Percentiles rank a stretch among this genome's conserved stretches.
phyloP scores from a whole-genome alignment of 371 early-diverging fungal species.

The Blakeslea trispora region DNA sequence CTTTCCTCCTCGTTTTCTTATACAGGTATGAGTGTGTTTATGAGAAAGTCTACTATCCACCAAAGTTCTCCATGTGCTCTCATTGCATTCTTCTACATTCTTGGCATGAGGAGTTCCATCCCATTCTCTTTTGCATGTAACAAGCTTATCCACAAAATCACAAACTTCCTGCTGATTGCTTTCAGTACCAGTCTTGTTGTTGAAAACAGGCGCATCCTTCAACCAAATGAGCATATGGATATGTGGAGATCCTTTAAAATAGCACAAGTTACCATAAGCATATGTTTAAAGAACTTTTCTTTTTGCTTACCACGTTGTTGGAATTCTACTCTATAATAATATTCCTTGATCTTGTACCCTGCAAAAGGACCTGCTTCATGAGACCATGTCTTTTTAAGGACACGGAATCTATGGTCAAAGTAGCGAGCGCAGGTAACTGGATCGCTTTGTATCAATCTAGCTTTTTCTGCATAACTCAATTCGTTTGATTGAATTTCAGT shows the following conservation, averaged over 20 bases:
- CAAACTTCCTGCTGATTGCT: background rate
- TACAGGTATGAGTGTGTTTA: background rate
- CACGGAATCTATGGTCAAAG: conserved; percentile 5
- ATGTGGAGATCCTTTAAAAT: background rate
- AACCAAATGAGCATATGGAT: background rate
- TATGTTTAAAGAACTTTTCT: no score
- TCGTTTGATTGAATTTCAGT: background rate
- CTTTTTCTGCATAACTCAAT: background rate
- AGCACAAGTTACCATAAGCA: no score
- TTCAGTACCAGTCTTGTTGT: background rate
- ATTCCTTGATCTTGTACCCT: background rate
- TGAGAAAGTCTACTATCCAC: background rate
- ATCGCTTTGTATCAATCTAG: conserved; percentile 7
- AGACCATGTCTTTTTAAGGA: conserved; percentile 4
- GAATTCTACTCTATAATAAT: conserved; percentile 7
- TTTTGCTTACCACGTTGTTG: conserved; percentile 8
- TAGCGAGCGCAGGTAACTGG: conserved; percentile 10
- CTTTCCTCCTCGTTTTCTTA: background rate
- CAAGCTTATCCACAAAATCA: background rate
- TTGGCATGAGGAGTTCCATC: no score
- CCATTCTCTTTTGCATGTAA: background rate
- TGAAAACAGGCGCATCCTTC: background rate
- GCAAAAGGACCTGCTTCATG: conserved; percentile 2
- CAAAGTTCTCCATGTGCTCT: background rate
- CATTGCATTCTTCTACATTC: background rate